Evolutionary conservation across 1,284 basidiomycete species (phyloP).

Genomic region (Trametes sp.): DNA sequence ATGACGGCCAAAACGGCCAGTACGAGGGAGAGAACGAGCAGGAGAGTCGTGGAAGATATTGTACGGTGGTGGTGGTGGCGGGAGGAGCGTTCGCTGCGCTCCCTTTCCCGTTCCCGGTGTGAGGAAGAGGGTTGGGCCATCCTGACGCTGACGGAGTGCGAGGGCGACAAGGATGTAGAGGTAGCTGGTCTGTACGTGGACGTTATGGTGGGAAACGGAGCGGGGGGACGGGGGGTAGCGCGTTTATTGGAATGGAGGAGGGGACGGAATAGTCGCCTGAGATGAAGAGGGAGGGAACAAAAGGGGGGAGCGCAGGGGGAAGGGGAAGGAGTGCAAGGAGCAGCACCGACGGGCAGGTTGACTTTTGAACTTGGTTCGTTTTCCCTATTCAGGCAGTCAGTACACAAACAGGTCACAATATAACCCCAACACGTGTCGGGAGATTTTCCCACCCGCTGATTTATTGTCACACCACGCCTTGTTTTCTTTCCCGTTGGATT

Average conservation of each 20-base stretch:
- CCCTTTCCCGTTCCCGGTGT: conserved; percentile 69
- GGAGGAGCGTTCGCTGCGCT: conserved; percentile 62
- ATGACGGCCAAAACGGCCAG: conserved; percentile 84
- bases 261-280: conserved; percentile 29
- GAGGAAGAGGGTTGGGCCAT: conserved; percentile 89
- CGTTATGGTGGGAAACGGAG: conserved; percentile 55
- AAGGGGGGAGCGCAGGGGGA: conserved; percentile 26
- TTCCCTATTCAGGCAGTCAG: conserved; percentile 27
- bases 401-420: conserved; percentile 37
- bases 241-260: conserved; percentile 27
- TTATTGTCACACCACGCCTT: conserved; percentile 28
- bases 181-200: conserved; percentile 67
- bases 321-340: conserved; percentile 30
- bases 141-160: conserved; percentile 73
- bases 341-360: conserved; percentile 23
- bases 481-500: conserved; percentile 22
- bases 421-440: conserved; percentile 36
- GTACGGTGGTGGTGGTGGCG: conserved; percentile 80
- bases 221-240: conserved; percentile 31
- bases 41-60: conserved; percentile 86
- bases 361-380: conserved; percentile 39
- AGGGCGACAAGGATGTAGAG: conserved; percentile 79
- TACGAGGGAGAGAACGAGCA: conserved; percentile 83
- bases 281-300: conserved; percentile 27
- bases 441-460: conserved; percentile 28